Percentiles rank a stretch among this genome's conserved stretches.
These are phyloP conservation scores for Rugosomyces carneus DNA, from an alignment of 1,284 basidiomycete species.

Conservation along the genomic window DNA sequence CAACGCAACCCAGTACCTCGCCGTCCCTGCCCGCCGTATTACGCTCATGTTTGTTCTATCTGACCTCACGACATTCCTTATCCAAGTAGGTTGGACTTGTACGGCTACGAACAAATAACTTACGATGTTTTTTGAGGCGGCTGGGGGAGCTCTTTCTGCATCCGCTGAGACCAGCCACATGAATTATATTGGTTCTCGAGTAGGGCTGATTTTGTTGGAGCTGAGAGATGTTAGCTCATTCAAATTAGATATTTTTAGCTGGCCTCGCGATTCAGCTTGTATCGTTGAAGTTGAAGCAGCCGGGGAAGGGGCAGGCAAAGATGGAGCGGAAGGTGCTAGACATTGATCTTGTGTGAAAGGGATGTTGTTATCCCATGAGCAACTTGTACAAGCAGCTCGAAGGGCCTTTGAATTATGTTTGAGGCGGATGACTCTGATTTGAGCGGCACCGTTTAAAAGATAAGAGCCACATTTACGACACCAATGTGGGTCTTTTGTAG, in stretches of 20 bases:
- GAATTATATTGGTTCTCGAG: constrained; percentile 29
- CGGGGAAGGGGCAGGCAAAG: constrained; percentile 6
- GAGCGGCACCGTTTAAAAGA: constrained; percentile 24
- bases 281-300: constrained; percentile 31
- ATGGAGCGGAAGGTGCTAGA: neutral
- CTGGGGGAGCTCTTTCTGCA: constrained; percentile 35
- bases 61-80: constrained; percentile 16
- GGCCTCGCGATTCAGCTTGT: constrained; percentile 59
- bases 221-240: neutral
- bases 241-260: constrained; percentile 50
- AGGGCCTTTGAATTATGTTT: constrained; percentile 19
- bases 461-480: constrained; percentile 50
- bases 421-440: constrained; percentile 21
- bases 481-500: constrained; percentile 24
- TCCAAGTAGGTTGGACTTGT: constrained; percentile 4
- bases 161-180: constrained; percentile 25
- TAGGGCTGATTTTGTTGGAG: constrained; percentile 17
- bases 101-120: neutral
- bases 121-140: constrained; percentile 27
- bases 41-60: constrained; percentile 14
- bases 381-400: constrained; percentile 18
- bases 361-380: constrained; percentile 11
- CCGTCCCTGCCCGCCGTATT: constrained; percentile 19
- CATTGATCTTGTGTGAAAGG: neutral
- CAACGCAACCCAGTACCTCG: constrained; percentile 15